These are phyloP conservation scores for Westerdykella ornata DNA, from an alignment of 2,329 filamentous ascomycete genomes.

Conservation along the genomic window DNA sequence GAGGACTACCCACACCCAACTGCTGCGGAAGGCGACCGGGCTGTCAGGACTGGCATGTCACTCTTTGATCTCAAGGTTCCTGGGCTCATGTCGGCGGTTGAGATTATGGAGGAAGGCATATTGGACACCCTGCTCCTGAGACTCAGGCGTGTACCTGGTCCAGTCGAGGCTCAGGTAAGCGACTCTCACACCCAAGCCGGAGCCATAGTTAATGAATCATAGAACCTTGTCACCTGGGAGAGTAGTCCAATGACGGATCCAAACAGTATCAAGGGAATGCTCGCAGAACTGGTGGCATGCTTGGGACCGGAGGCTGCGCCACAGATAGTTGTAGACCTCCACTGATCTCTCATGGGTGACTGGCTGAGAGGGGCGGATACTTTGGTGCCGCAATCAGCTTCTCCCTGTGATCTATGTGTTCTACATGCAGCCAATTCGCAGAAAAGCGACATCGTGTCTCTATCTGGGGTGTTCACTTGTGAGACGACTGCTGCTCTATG, in stretches of 20 bases:
- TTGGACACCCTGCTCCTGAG: conserved; percentile 55
- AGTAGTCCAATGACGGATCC: conserved; percentile 39
- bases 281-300: conserved; percentile 62
- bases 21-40: conserved; percentile 29
- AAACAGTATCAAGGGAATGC: conserved; percentile 52
- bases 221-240: conserved; percentile 57
- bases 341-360: conserved; percentile 6
- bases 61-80: conserved; percentile 61
- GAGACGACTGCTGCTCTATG: no score
- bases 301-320: conserved; percentile 55
- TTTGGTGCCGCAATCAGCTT: no score
- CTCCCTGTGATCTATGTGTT: no score
- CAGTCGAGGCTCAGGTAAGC: conserved; percentile 33
- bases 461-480: no score
- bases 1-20: conserved; percentile 22
- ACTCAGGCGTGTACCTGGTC: conserved; percentile 35
- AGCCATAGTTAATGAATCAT: conserved; percentile 14
- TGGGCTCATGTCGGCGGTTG: conserved; percentile 52
- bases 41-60: conserved; percentile 34
- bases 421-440: no score
- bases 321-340: conserved; percentile 55
- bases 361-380: not conserved
- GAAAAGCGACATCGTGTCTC: no score
- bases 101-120: conserved; percentile 48
- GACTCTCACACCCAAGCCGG: not conserved